Evolutionary conservation across 1,139 yeast genomes (phyloP), one percentile per base, ranked within the genome.

Genomic region (Sugiyamaella grinbergsii): DNA sequence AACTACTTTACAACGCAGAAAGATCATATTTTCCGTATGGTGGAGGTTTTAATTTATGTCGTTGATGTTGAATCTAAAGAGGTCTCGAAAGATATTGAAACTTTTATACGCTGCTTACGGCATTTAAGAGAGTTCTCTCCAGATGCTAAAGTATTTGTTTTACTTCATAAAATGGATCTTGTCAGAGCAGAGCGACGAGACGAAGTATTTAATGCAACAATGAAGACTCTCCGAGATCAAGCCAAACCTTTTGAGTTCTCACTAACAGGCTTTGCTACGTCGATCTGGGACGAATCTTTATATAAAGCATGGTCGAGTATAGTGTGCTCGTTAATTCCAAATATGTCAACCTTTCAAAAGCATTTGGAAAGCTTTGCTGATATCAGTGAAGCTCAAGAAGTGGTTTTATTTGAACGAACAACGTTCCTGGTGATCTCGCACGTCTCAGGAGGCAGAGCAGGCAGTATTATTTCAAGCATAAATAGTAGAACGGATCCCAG

Each of bases 271-370:
- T 91, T 90, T 65, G 93, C 97, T 5, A 93, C 98, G 0, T 87
- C 96, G 3, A 93, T 93, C 54, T 93, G 98, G 98, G 98, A 93
- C 69, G 98, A 93, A 68, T 83, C 95, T 63, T 75, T 93, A 56
- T 93, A 91, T 69, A 88, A 86, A 68, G 98, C 98, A 0, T 93
- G 99, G 99, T 87, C 96, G 3, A 87, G 85, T 50, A 93, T 93
- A 55, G 98, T 93, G 32, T 90, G 98, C 65, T 86, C 97, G 2
- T 76, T 93, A 59, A 91, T 93, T 54, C 98, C 98, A 7, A 93
- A 94, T 65, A 91, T 93, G 81, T 78, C 81, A 46, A 71, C 82
- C 15, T 87, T 90, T 65, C 93, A 91, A 67, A 80, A 80, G 54
- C 87, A 88, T 64, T 72, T 93, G 56, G 72, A 83, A 47, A 84